Percentiles rank a stretch among this genome's conserved stretches.
phyloP scores from a whole-genome alignment of 352 stramenopile species.

The Phytopythium delawarense region DNA sequence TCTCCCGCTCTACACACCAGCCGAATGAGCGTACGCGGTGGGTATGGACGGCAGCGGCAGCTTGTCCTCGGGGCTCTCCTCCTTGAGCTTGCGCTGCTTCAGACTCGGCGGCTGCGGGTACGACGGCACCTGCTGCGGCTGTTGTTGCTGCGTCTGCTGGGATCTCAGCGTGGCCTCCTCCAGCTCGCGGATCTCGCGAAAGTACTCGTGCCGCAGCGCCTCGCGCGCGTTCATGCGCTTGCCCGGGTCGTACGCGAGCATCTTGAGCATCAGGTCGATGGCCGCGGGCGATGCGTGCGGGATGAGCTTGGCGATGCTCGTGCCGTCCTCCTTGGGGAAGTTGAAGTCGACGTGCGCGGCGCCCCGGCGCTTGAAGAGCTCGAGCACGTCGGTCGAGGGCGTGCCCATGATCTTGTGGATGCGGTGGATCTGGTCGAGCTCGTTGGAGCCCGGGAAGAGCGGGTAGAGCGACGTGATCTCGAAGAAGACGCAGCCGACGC shows the following conservation, averaged over 20 bases:
- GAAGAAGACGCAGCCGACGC: conserved; percentile 94
- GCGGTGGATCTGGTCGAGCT: conserved; percentile 94
- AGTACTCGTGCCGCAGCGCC: conserved; percentile 89
- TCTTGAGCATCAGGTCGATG: conserved; percentile 87
- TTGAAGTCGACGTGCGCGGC: conserved; percentile 92
- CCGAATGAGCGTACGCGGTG: conserved; percentile 21
- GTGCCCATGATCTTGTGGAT: conserved; percentile 95
- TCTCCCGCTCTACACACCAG: not conserved
- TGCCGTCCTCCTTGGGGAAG: conserved; percentile 88
- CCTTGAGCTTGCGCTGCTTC: conserved; percentile 47
- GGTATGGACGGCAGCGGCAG: conserved; percentile 52
- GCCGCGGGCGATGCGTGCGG: conserved; percentile 82
- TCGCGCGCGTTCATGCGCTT: conserved; percentile 89
- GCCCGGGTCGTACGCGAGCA: conserved; percentile 87
- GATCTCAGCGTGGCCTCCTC: conserved; percentile 50
- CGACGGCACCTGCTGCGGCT: conserved; percentile 23
- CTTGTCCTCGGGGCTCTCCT: conserved; percentile 47
- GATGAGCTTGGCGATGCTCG: conserved; percentile 82
- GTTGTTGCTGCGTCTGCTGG: conserved; percentile 30
- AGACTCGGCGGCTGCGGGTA: conserved; percentile 19
- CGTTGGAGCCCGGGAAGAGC: conserved; percentile 93
- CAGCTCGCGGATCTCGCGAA: conserved; percentile 80
- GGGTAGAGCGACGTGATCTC: conserved; percentile 94
- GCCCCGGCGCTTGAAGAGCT: conserved; percentile 89
- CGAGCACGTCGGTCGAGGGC: conserved; percentile 75